Base-by-base conservation (phyloP, 1,139 yeast genomes). In the Suhomyces atakaporum region DNA sequence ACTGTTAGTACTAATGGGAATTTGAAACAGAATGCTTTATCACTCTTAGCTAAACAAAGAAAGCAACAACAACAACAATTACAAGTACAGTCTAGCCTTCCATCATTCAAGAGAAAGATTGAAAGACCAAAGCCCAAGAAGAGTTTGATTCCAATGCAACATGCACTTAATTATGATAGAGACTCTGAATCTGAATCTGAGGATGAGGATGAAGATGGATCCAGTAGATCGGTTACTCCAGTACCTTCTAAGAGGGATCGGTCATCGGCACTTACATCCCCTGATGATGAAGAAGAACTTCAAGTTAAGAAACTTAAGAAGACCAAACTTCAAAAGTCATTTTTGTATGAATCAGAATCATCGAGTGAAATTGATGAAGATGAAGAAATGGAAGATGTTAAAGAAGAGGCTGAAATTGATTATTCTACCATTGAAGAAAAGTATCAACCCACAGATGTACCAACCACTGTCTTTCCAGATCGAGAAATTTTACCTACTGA, bases 71-170 rank as follows among this genome's bases (percentile, higher is more conserved):
- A 49, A 16, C 44, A 37, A 21, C 51, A 51, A 25, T 47, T 48
- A 16, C 44, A 37, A 2, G 49, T 58, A 18, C 58, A 77, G 27
- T 82, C 83, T 7, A 63, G 73, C 15, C 75, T 47, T 30, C 51
- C 50, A 8, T 44, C 46, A 3, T 45, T 79, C 54, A 72, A 69
- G 46, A 76, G 69, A 54, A 70, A 72, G 34, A 50, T 36, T 35
- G 33, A 29, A 38, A 35, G 45, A 44, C 37, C 49, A 40, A 42
- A 49, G 44, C 33, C 45, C 34, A 54, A 58, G 52, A 60, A 56
- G 45, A 54, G 52, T 23, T 49, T 69, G 34, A 60, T 81, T 29
- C 95, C 94, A 1, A 73, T 84, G 81, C 83, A 81, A 37, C 92
- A 85, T 61, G 78, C 82, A 1, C 72, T 85, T 44, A 83, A 85